Evolutionary conservation across 1,284 basidiomycete species (phyloP).

Genomic region (Tilletia caries): DNA sequence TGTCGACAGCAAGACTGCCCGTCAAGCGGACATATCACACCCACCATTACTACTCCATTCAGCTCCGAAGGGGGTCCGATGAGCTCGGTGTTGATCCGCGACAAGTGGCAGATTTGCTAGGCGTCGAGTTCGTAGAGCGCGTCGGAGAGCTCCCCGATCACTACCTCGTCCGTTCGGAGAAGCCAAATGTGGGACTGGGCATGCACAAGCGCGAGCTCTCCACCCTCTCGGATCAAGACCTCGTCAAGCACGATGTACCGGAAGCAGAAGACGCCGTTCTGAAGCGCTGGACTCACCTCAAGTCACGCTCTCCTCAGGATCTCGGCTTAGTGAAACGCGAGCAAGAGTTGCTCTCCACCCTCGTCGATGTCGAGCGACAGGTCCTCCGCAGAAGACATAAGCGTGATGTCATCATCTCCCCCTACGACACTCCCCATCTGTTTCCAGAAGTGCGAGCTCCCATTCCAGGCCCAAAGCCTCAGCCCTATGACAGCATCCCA

Average conservation of each 20-base stretch:
- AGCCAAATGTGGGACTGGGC: conserved; percentile 6
- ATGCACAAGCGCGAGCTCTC: conserved; percentile 60
- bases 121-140: conserved; percentile 80
- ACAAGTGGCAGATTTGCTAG: conserved; percentile 63
- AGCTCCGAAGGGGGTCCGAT: conserved; percentile 62
- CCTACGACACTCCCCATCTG: conserved; percentile 39
- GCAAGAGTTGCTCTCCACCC: conserved; percentile 26
- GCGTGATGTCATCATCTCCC: conserved; percentile 48
- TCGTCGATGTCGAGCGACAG: conserved; percentile 49
- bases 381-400: conserved; percentile 44
- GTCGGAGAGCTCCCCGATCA: conserved; percentile 77
- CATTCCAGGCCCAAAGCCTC: conserved; percentile 33
- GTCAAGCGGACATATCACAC: conserved; percentile 62
- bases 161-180: conserved; percentile 73
- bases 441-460: conserved; percentile 39
- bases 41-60: conserved; percentile 85
- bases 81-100: conserved; percentile 54
- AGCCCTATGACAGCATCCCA: conserved; percentile 18
- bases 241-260: conserved; percentile 64
- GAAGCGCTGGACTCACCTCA: conserved; percentile 58
- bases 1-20: background rate
- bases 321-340: conserved; percentile 30
- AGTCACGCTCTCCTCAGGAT: conserved; percentile 21
- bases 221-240: conserved; percentile 76
- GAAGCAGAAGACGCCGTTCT: conserved; percentile 44